Evolutionary conservation across 2,329 filamentous ascomycete genomes (phyloP).

Genomic region (Cladosporium cucumerinum): DNA sequence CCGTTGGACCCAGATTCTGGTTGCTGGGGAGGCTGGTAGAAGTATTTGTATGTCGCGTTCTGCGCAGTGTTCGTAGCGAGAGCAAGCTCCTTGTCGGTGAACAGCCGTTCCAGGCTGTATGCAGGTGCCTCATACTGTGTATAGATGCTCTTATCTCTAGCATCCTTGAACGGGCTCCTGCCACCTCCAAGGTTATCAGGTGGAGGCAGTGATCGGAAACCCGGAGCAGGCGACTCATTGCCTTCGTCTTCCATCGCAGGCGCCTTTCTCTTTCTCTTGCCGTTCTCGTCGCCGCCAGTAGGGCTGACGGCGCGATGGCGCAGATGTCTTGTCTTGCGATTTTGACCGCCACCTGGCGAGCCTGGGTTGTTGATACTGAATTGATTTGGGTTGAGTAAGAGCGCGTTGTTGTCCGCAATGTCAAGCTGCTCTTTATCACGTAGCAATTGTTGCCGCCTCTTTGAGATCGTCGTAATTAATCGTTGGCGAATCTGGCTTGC

Average conservation of each 20-base stretch:
- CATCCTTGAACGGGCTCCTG: conserved; percentile 50
- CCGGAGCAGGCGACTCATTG: conserved; percentile 56
- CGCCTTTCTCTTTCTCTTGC: conserved; percentile 58
- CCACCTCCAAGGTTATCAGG: conserved; percentile 46
- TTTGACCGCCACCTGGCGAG: conserved; percentile 59
- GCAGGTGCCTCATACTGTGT: conserved; percentile 57
- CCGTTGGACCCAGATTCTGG: conserved; percentile 25
- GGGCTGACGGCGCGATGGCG: conserved; percentile 46
- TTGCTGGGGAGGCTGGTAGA: conserved; percentile 47
- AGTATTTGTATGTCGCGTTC: conserved; percentile 55
- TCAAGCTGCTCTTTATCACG: conserved; percentile 66
- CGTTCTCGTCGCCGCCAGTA: conserved; percentile 41
- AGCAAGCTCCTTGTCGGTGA: conserved; percentile 64
- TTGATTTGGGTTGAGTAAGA: conserved; percentile 63
- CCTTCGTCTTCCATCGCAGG: conserved; percentile 55
- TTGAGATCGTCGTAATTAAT: conserved; percentile 55
- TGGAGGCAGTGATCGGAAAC: conserved; percentile 38
- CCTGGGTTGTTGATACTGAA: conserved; percentile 64
- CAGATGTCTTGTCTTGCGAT: conserved; percentile 61
- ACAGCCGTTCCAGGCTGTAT: conserved; percentile 62
- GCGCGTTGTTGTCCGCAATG: conserved; percentile 62
- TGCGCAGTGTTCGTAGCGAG: conserved; percentile 61
- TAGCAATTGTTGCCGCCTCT: conserved; percentile 56
- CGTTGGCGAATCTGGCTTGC: conserved; percentile 59
- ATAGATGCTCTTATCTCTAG: conserved; percentile 50